Evolutionary conservation across 164 flowering plant genomes (phyloP), one percentile per base, ranked within the genome.

Genomic region (Stephania japonica): DNA sequence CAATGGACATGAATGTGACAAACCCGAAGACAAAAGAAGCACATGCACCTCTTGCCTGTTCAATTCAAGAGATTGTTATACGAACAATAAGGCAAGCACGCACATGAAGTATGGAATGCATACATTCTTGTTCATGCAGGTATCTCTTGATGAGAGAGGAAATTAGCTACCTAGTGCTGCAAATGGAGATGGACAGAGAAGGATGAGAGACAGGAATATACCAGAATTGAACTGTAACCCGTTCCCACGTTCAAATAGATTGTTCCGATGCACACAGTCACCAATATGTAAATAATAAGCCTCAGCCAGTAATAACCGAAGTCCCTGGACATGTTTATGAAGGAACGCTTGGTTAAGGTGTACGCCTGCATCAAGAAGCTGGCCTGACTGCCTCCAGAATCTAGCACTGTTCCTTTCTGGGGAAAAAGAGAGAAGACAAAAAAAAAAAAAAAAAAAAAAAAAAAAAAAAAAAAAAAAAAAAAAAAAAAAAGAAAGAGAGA

Each of bases 291-390:
- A 69, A 94, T 92, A 3, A 88, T 80, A 61, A 94, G 97, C 84
- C 98, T 85, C 72, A 94, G 82, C 98, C 98, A 94, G 85, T 94
- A 94, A 75, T 94, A 94, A 1, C 98, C 98, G 71, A 94, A 92
- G 85, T 94, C 98, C 78, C 98, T 87, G 11, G 97, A 88, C 98
- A 94, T 94, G 83, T 94, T 94, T 70, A 89, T 75, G 70, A 92
- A 89, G 0, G 98, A 94, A 18, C 98, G 94, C 76, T 84, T 91
- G 6, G 97, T 91, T 67, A 94, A 81, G n/a, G 87, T 89, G 67
- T 74, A 86, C 9, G 91, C 75, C 75, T 94, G 98, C 95, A 87
- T 89, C 53, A 87, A 78, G 89, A 92, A 94, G 80, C 97, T 94
- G 27, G 98, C 98, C 72, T 90, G 97, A 79, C 97, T 94, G 59